Base-by-base conservation (phyloP, 768 basidiomycete species). In the Lyophyllum shimeji region DNA sequence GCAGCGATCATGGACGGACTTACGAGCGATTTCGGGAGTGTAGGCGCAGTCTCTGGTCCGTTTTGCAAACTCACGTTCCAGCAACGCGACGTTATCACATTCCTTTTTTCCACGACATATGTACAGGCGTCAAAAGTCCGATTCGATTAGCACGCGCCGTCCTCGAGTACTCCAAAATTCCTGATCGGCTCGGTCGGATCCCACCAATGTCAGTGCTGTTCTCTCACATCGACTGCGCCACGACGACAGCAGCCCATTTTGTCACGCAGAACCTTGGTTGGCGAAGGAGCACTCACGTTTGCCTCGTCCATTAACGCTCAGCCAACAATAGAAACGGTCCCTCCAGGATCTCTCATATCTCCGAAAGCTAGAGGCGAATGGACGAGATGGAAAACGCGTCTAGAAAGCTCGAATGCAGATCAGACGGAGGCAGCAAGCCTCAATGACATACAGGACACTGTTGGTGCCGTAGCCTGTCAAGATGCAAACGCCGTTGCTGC, bases 381-480 rank as follows among this genome's bases (percentile, higher is more conserved):
- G 90, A 58, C 64, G 48, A 75, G 71, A 51, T 93, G 91, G 91
- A 82, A 72, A 64, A 60, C 58, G 13, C 71, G 75, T 12, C 73
- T 86, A 20, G 69, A 73, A 20, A 50, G 56, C 24, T 50, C 46
- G 34, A 39, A 55, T 50, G 9, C 53, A 20, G 50, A 17, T 20
- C 27, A 40, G 12, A 53, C 42, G 15, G 55, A 59, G 18, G 23
- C 33, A 29, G 29, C 46, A 31, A 42, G 59, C 54, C 56, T 68
- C 62, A 60, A 64, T 56, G 72, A 71, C 57, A 74, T 84, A 52
- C 87, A 91, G 64, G 91, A 93, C 66, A 93, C 91, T 0, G 91
- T 93, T 6, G 91, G 91, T 15, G 90, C 89, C n/a, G 76, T 90
- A 33, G 83, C 75, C 13, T 83, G 79, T 69, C 76, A 80, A 59